A percentile compares a stretch with the other conserved stretches of the same genome.
phyloP scores from a whole-genome alignment of 2,329 filamentous ascomycete genomes.

The Fusarium graminum region DNA sequence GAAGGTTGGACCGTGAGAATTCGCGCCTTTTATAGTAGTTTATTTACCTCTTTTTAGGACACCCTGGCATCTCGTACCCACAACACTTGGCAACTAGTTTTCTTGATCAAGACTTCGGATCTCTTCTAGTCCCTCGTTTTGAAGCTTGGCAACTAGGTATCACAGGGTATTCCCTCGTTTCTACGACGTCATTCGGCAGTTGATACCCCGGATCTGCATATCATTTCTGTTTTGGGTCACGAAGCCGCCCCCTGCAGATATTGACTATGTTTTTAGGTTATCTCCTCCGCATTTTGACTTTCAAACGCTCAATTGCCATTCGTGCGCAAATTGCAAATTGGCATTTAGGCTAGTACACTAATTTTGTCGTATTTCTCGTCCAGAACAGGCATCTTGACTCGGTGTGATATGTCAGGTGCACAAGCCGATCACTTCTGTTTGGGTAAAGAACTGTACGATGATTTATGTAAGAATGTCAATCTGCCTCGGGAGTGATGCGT shows the following conservation, averaged over 20 bases:
- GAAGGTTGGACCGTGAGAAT: background rate
- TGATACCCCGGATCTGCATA: conserved; percentile 27
- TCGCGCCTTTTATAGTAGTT: background rate
- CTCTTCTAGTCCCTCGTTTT: background rate
- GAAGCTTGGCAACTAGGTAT: conserved; percentile 9
- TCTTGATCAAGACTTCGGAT: background rate
- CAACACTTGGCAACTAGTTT: background rate
- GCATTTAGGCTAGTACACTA: background rate
- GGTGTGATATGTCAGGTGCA: conserved; percentile 15
- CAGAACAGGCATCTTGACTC: background rate
- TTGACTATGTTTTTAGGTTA: conserved; percentile 13
- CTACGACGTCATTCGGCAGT: conserved; percentile 32
- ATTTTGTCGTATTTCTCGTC: background rate
- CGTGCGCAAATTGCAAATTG: conserved; percentile 19
- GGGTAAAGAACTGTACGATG: background rate
- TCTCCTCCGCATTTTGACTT: conserved; percentile 20
- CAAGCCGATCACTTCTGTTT: conserved; percentile 17
- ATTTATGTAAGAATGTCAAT: background rate
- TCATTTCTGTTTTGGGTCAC: conserved; percentile 13
- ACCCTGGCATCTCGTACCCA: background rate
- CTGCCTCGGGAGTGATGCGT: conserved; percentile 5
- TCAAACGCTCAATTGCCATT: conserved; percentile 4
- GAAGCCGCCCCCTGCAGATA: conserved; percentile 23
- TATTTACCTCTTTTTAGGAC: background rate
- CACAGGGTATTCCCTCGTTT: background rate